Evolutionary conservation across 228 moss, liverwort and hornwort genomes (phyloP).

Genomic region (Sphagnum magellanicum): DNA sequence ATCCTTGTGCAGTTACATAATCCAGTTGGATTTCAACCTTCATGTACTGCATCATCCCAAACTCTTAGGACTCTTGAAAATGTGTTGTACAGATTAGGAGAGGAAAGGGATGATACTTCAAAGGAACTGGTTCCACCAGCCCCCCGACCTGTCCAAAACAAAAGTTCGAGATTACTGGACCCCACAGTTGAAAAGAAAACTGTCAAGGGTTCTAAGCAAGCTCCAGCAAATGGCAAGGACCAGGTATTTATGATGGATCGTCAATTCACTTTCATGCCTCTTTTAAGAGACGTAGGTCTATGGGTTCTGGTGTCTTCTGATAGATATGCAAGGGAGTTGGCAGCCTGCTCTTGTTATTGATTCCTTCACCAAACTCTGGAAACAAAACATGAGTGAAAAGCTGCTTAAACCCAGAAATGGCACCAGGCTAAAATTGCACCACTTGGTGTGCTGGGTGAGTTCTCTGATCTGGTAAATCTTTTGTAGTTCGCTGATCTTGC

Average conservation of each 20-base stretch:
- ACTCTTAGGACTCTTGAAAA: background rate
- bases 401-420: no score
- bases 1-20: background rate
- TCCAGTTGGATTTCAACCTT: background rate
- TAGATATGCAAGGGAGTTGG: no score
- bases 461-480: no score
- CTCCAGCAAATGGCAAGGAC: constrained; percentile 25
- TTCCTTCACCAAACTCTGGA: no score
- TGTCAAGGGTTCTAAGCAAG: constrained; percentile 34
- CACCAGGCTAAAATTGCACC: no score
- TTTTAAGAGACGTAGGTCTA: background rate
- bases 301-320: no score
- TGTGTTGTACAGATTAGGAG: constrained; percentile 54
- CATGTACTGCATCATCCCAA: background rate
- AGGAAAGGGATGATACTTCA: constrained; percentile 59
- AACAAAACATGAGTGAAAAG: no score
- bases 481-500: no score
- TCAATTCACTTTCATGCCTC: background rate
- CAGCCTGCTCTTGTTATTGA: no score
- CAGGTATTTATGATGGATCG: constrained; percentile 25
- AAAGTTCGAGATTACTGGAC: background rate
- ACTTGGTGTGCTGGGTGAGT: no score
- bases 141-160: constrained; percentile 4
- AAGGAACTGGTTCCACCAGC: constrained; percentile 46
- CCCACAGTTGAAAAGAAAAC: constrained; percentile 6